phyloP scores from a whole-genome alignment of 768 basidiomycete genomes.

The Crepidotus variabilis region DNA sequence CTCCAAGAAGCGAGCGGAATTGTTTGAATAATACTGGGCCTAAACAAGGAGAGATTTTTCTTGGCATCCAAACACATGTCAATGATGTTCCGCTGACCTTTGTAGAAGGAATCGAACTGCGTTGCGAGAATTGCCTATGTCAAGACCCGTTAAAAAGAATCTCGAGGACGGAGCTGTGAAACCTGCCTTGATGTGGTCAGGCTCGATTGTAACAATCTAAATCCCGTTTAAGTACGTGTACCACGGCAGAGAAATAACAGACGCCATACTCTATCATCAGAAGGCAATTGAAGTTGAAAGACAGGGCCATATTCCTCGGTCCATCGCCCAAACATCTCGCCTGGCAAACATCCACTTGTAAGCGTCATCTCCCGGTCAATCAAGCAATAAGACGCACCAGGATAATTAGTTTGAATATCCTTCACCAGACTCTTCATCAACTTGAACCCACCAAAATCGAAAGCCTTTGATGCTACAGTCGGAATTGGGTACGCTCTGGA shows the following conservation, averaged over 20 bases:
- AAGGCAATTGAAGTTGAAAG: background rate
- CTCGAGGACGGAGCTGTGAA: background rate
- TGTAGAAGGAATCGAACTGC: background rate
- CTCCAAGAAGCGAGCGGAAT: slow-evolving; percentile 50
- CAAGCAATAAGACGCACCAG: background rate
- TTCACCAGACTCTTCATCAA: background rate
- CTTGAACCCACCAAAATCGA: background rate
- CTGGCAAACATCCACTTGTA: background rate
- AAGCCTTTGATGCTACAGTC: background rate
- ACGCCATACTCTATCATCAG: background rate
- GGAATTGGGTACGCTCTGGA: background rate
- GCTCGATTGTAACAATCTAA: slow-evolving; percentile 1
- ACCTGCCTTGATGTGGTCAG: slow-evolving; percentile 2
- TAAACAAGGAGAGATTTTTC: background rate
- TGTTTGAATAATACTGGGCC: slow-evolving; percentile 30
- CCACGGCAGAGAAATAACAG: background rate
- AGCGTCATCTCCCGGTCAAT: background rate
- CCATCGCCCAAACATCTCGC: slow-evolving; percentile 1
- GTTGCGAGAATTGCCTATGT: background rate
- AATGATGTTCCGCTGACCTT: background rate
- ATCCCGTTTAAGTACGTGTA: background rate
- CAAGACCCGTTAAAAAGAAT: background rate
- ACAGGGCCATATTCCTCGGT: background rate
- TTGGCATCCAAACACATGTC: background rate
- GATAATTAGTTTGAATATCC: background rate